Base-by-base conservation (phyloP, 2,329 filamentous ascomycete genomes). In the Colletotrichum gloeosporioides region DNA sequence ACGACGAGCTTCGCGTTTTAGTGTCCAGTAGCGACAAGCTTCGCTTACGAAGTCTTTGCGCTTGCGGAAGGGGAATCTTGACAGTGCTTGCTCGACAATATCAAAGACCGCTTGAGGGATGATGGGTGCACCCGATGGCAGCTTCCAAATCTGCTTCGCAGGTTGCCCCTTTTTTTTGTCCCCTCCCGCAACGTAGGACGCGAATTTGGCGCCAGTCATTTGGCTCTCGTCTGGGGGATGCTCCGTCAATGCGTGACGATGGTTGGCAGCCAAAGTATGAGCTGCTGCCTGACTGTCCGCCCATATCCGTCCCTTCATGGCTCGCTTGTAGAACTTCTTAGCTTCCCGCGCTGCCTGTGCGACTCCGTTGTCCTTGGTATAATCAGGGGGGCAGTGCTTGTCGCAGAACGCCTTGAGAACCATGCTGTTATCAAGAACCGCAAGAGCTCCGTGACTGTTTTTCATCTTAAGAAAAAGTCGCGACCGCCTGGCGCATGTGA, bases 401-500 rank as follows among this genome's bases (percentile, higher is more conserved):
- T 99, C 95, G 83, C 97, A 99, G 82, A 97, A 98, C 1, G 96
- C 97, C 84, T 99, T 98, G 69, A 99, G 90, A 25, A 96, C 91
- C 81, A 95, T 95, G 73, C 92, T 93, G 76, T 97, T 95, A 77
- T 93, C 92, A 78, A 96, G 92, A 22, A 96, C 92, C 22, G 94
- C 94, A 36, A 95, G 90, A 15, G 92, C 93, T 67, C 95, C 95
- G 78, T 96, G 95, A 70, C 92, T 95, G 67, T 96, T 96, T 86
- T 99, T 99, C 97, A 99, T 99, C 85, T 96, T 96, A 78, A 99
- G 88, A 82, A 95, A 99, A 1, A 99, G 89, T 78, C 93, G 93
- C 64, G 96, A 96, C 80, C 95, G 92, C 71, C 97, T 92, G 29
- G 97, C 97, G 83, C 97, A 99, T 7, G 97, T 99, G 71, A 98